Percentiles rank a stretch among this genome's conserved stretches.
These are phyloP conservation scores for Cladosporium phlei DNA, from an alignment of 2,329 filamentous ascomycete species.

Conservation along the genomic window DNA sequence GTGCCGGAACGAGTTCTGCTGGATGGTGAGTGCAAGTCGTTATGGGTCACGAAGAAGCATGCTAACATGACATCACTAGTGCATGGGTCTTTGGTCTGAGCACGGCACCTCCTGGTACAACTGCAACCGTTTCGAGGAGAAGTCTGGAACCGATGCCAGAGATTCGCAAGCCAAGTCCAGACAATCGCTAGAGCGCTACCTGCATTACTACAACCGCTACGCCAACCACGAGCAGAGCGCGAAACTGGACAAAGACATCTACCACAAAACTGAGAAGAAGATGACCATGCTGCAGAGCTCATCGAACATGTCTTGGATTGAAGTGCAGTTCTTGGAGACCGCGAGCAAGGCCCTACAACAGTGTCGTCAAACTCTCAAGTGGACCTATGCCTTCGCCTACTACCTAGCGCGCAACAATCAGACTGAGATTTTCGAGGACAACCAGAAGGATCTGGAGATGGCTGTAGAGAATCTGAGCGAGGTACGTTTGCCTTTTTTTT, in stretches of 20 bases:
- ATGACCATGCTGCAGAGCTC: conserved; percentile 94
- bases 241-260: conserved; percentile 92
- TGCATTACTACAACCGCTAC: conserved; percentile 98
- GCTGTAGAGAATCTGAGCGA: conserved; percentile 95
- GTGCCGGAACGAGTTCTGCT: conserved; percentile 95
- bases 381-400: conserved; percentile 98
- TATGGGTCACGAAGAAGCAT: not conserved
- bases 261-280: conserved; percentile 95
- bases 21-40: conserved; percentile 57
- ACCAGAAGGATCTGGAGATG: conserved; percentile 96
- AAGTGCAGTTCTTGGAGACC: conserved; percentile 92
- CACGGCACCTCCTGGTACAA: conserved; percentile 99
- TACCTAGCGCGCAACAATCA: conserved; percentile 94
- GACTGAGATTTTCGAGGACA: conserved; percentile 96
- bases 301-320: conserved; percentile 97
- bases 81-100: conserved; percentile 98
- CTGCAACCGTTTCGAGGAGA: conserved; percentile 95
- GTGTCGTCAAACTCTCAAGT: conserved; percentile 97
- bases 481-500: not conserved
- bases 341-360: conserved; percentile 91
- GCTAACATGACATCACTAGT: conserved; percentile 35
- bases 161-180: conserved; percentile 89
- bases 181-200: conserved; percentile 87
- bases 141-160: conserved; percentile 82
- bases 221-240: conserved; percentile 98